Base-by-base conservation (phyloP, 139 green algal species). In the Limnomonas spitsbergensis region DNA sequence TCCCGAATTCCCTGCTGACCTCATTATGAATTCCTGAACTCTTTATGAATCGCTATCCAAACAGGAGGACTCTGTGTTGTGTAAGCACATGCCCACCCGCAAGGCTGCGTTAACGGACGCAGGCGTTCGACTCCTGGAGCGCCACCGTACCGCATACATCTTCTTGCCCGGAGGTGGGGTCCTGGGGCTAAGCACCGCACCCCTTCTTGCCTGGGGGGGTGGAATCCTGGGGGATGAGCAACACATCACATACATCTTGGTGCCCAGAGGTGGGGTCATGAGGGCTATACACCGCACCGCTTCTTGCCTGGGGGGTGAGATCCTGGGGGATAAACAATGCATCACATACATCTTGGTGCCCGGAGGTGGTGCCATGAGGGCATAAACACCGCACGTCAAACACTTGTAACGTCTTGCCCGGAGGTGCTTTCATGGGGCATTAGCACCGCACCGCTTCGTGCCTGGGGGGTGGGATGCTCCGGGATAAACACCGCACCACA, bases 111-210 rank as follows among this genome's bases (percentile, higher is more conserved):
- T 76, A 35, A 56, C n/a, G 29, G 37, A 66, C 69, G 26, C 27
- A 37, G 38, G 38, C 29, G 27, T 54, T 32, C 26, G 69, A 4
- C 69, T 66, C 9, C 2, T 1, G 2, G 37, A 40, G 34, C 29
- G 36, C 32, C 40, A 95, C 38, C 76, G 72, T 31, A 93, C 88
- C 31, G 91, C 90, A 2, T 95, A 89, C 78, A 80, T 95, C 9
- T 94, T 94, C 80, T 79, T 95, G 74, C 89, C 90, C 14, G 90
- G 90, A 39, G 47, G 47, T 61, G 20, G 20, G 47, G 14, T n/a
- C n/a, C n/a, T n/a, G n/a, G n/a, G n/a, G n/a, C n/a, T n/a, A n/a
- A n/a, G n/a, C n/a, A n/a, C 47, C 14, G 20, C 47, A 14, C 47
- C 14, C 20, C 47, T 61, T 61, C 47, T 61, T 61, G 47, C 47